Base-by-base conservation (phyloP, 176 grass and related monocot genomes). In the Triticum urartu region DNA sequence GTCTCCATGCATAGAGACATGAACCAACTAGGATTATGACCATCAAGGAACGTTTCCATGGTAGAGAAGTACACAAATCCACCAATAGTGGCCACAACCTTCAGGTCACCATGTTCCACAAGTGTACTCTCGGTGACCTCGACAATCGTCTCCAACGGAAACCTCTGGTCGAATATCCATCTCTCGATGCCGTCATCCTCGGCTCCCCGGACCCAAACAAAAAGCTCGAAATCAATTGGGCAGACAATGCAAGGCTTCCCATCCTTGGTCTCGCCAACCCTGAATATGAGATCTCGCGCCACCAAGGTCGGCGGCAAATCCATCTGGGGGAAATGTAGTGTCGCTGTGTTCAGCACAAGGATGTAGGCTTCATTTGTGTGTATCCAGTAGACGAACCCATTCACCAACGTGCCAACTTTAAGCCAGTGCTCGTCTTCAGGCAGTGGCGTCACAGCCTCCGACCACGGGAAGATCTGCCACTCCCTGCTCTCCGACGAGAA, bases 391-490 rank as follows among this genome's bases (percentile, higher is more conserved):
- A 73, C 1, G 70, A 25, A 73, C 5, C 70, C 39, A 26, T 73
- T 73, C 70, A 73, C 70, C 70, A 73, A 0, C 0, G 5, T 73
- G 70, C 70, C 70, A 8, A 25, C 21, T 25, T 73, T 73, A 10
- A 73, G 70, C 70, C 70, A 73, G 70, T 45, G 5, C 0, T 45
- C 13, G 10, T 45, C n/a, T n/a, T 45, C 70, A 7, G 38, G 70
- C 2, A 25, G 11, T 4, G 38, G 70, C 38, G 70, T 45, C 39
- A 45, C 70, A 8, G 70, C 21, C 70, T 73, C 70, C 70, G 70
- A 73, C 70, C 70, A 73, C 39, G 70, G 70, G 39, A 45, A 73
- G 39, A 73, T 73, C 70, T 25, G 10, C 70, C 70, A 73, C 70
- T 14, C 70, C 70, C 39, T 73, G 70, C 70, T 73, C 0, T 73